Base-by-base conservation (phyloP, 805 yeast genomes). In the Metschnikowia orientalis region DNA sequence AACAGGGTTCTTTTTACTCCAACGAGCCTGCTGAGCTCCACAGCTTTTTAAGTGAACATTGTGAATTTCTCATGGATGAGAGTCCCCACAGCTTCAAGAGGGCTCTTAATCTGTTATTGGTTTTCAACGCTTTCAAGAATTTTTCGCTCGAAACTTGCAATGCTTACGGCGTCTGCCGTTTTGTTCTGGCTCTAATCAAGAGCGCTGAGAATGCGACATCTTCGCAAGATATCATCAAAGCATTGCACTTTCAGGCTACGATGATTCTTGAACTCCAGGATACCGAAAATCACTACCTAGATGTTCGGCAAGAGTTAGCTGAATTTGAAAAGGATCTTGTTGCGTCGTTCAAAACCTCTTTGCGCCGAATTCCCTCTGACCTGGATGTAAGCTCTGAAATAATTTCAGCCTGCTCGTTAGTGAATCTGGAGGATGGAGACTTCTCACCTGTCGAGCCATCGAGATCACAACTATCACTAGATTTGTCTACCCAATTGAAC, bases 211-310 rank as follows among this genome's bases (percentile, higher is more conserved):
- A n/a, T 17, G 5, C 16, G 18, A 20, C 8, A 12, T n/a, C 4
- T n/a, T 30, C 19, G 16, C 34, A 11, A n/a, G 43, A 38, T 6
- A 21, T 38, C 1, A 40, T 47, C 22, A 55, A 53, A 36, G 38
- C 58, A 18, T 38, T 56, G 26, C 48, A 57, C 8, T 54, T 50
- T 29, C 59, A 61, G 33, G 46, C 67, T 6, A 37, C 41, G 18
- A 37, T 66, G 32, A 44, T 61, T 14, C 55, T 58, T 33, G 57
- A 61, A 39, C 57, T 65, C 27, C 69, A 66, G 34, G 63, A 62
- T 31, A 48, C 66, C 6, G 67, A 63, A 18, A 57, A 60, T 28
- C 59, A 60, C 38, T 66, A 64, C 43, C 34, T 63, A 30, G 56
- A 52, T 23, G 42, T 61, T 24, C 47, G 49, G 18, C 39, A 42